Evolutionary conservation across 306 rosid genomes (phyloP).

Genomic region (Quercus rubra): DNA sequence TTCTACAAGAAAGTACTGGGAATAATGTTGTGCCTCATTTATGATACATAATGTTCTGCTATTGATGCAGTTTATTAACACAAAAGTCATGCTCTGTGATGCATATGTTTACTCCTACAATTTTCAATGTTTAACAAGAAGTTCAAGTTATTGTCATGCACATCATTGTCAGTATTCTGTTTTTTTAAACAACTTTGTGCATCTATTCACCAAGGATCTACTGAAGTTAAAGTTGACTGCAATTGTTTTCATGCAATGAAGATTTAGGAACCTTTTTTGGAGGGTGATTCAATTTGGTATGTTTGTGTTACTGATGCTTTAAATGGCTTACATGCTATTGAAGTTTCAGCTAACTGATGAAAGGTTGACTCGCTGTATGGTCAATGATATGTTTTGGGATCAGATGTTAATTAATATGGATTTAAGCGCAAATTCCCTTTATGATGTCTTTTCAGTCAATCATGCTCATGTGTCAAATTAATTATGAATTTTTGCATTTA

Average conservation of each 20-base stretch:
- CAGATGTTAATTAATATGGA: neutral
- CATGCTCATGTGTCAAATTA: neutral
- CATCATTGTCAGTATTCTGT: neutral
- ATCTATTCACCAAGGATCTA: neutral
- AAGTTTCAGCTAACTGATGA: neutral
- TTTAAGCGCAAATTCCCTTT: neutral
- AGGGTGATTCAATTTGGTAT: neutral
- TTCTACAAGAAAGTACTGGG: neutral
- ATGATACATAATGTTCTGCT: neutral
- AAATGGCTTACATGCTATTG: neutral
- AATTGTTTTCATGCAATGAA: neutral
- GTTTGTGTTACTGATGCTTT: neutral
- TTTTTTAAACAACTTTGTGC: neutral
- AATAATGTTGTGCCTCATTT: neutral
- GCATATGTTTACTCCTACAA: neutral
- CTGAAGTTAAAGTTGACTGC: neutral
- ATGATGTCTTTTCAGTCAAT: neutral
- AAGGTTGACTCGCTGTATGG: neutral
- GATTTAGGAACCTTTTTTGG: neutral
- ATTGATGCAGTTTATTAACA: neutral
- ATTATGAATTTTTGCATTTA: neutral
- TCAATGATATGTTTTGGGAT: neutral
- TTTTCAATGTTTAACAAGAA: neutral
- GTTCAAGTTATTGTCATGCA: neutral
- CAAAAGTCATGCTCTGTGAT: neutral